Base-by-base conservation (phyloP, 768 basidiomycete genomes). In the Podaxis sp. region DNA sequence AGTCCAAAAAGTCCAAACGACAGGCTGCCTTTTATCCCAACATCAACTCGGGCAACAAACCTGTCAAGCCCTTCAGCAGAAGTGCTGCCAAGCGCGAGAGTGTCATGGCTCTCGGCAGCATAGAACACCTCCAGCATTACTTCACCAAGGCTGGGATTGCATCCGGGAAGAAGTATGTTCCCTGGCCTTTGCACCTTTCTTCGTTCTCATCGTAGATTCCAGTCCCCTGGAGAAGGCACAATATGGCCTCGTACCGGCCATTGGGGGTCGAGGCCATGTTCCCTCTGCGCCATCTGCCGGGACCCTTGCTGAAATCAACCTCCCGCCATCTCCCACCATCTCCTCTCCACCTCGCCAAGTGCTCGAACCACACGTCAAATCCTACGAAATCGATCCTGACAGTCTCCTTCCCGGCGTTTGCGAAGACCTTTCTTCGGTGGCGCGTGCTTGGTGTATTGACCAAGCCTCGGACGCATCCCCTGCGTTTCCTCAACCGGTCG, bases 101-200 rank as follows among this genome's bases (percentile, higher is more conserved):
- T 68, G 95, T 98, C 19, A 90, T 96, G 87, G 87, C 93, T 0
- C 76, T 98, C 17, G 95, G 95, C n/a, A 94, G 93, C 71, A 98
- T 98, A 67, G 91, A 96, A 71, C 93, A 97, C 72, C 83, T 98
- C 46, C 96, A 98, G 75, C 89, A 95, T 69, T 96, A 95, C 72
- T 98, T 96, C 69, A 93, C 91, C 7, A 94, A 94, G 82, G 86
- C 91, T 0, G 93, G 93, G 1, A 82, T 94, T 59, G 82, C 81
- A 25, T 80, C 89, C 37, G 85, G 88, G 77, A 82, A 82, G 75
- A 84, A 85, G 93, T 90, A 76, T 77, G 89, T 79, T 37, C 40
- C 29, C 55, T 25, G 11, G 25, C 41, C 38, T 50, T n/a, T 46
- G 38, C 19, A 56, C 17, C 40, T 19, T 46, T 60, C 40, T 46